These are phyloP conservation scores for Amphirosellinia nigrospora DNA, from an alignment of 495 filamentous ascomycete species.

Conservation along the genomic window DNA sequence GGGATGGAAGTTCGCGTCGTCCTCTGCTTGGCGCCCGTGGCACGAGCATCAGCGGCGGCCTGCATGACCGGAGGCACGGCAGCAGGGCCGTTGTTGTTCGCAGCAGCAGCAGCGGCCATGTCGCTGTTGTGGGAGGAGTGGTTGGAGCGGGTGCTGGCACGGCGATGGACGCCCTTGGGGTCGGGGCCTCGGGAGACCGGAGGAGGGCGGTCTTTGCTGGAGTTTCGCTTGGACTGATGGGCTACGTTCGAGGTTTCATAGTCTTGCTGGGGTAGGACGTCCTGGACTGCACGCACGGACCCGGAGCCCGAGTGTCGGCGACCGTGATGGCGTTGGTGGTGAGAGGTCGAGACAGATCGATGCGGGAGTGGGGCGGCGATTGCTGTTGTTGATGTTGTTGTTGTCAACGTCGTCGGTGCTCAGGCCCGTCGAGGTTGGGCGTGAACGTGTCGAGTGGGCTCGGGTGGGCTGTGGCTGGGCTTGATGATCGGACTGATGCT, in stretches of 20 bases:
- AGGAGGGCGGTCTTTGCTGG: constrained; percentile 48
- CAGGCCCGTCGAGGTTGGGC: constrained; percentile 33
- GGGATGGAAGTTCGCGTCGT: constrained; percentile 83
- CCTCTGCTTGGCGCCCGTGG: constrained; percentile 52
- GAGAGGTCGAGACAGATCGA: constrained; percentile 39
- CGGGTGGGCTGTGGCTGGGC: constrained; percentile 32
- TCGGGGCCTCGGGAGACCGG: constrained; percentile 46
- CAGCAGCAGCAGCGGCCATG: constrained; percentile 57
- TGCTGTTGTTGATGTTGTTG: neutral
- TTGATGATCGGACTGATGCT: constrained; percentile 29
- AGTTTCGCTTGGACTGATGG: constrained; percentile 46
- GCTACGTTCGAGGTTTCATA: constrained; percentile 52
- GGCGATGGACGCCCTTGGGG: constrained; percentile 50
- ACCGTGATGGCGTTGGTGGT: constrained; percentile 40
- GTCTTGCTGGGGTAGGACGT: constrained; percentile 45
- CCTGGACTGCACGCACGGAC: constrained; percentile 44
- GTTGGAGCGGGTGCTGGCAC: constrained; percentile 46
- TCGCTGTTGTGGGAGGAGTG: constrained; percentile 45
- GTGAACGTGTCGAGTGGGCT: constrained; percentile 41
- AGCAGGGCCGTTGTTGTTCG: constrained; percentile 54
- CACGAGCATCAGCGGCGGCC: constrained; percentile 51
- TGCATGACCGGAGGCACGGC: constrained; percentile 51
- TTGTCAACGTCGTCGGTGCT: constrained; percentile 22
- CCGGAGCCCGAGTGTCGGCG: constrained; percentile 39
- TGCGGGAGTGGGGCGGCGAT: constrained; percentile 34